Evolutionary conservation across 176 grass and related monocot species (phyloP), one percentile per base, ranked within the genome.

Genomic region (Lolium multiflorum): DNA sequence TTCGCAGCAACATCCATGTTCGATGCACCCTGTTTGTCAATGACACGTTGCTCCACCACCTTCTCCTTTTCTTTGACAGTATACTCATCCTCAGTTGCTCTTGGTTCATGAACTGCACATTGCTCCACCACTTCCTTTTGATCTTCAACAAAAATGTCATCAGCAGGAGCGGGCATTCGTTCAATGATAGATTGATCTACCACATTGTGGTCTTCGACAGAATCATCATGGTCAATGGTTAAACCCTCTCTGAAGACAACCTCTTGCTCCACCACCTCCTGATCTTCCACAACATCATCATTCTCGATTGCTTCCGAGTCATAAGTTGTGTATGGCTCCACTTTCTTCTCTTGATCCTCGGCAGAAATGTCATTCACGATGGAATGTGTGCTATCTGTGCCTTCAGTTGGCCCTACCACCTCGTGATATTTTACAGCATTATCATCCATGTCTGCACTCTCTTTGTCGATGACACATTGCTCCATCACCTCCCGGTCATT

Each of bases 31-130:
- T 74, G 43, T 69, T 57, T 3, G 0, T 70, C 14, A 28, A 11
- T 38, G 26, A 50, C 62, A 79, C 49, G 26, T 79, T 70, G 62
- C 6, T 69, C 52, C 82, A 39, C 59, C 31, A n/a, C n/a, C 61
- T 85, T 66, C 48, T 77, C 68, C 56, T 84, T 62, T 73, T 80
- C 87, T 62, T 80, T 48, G 22, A 80, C 18, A 37, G 3, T 24
- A 20, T 57, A 15, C 1, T 9, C 81, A 31, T 74, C 43, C 12
- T 35, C 64, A 4, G 47, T 74, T 65, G 47, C 18, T 31, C 51
- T 78, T 79, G 54, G 47, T 71, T 68, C 3, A 0, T 71, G 5
- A 47, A 4, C 16, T 31, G 54, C 51, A 80, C 39, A 71, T 72
- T 61, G 65, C 7, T 60, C 26, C 57, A 43, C 47, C 62, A 10